A percentile compares a stretch with the other conserved stretches of the same genome.
phyloP scores from a whole-genome alignment of 495 filamentous ascomycete genomes.

The Daldinia bambusicola region DNA sequence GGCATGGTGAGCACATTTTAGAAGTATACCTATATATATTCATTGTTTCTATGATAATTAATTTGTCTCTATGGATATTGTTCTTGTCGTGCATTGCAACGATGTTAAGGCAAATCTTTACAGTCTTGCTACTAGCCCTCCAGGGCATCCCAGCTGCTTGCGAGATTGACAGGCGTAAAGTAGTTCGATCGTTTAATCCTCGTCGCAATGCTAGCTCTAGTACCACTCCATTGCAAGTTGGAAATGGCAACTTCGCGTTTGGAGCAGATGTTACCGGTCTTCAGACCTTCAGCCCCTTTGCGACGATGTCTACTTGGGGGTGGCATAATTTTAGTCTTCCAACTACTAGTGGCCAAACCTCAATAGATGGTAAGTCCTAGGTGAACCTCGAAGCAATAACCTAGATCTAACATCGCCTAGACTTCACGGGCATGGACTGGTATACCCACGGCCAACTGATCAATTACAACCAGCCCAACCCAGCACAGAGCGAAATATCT shows the following conservation, averaged over 20 bases:
- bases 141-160: conserved; percentile 32
- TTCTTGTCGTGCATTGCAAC: background rate
- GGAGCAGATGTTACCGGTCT: conserved; percentile 64
- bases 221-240: conserved; percentile 63
- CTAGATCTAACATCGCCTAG: conserved; percentile 32
- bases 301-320: conserved; percentile 64
- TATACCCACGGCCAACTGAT: conserved; percentile 66
- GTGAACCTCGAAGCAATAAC: background rate
- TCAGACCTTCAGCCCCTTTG: conserved; percentile 70
- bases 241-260: conserved; percentile 68
- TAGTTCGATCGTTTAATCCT: conserved; percentile 57
- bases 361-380: conserved; percentile 48
- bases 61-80: conserved; percentile 5
- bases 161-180: conserved; percentile 47
- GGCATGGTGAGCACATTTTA: background rate
- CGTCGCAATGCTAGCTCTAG: conserved; percentile 57
- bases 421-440: conserved; percentile 61
- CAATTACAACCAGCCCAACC: conserved; percentile 63
- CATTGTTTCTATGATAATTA: conserved; percentile 10
- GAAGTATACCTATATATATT: conserved; percentile 8
- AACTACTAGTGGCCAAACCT: conserved; percentile 54
- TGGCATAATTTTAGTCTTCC: conserved; percentile 69
- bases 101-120: conserved; percentile 23
- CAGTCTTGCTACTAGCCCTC: conserved; percentile 12
- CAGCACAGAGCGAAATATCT: conserved; percentile 61